These are phyloP conservation scores for Aspergillus wentii DNA, from an alignment of 495 filamentous ascomycete species.

Conservation along the genomic window DNA sequence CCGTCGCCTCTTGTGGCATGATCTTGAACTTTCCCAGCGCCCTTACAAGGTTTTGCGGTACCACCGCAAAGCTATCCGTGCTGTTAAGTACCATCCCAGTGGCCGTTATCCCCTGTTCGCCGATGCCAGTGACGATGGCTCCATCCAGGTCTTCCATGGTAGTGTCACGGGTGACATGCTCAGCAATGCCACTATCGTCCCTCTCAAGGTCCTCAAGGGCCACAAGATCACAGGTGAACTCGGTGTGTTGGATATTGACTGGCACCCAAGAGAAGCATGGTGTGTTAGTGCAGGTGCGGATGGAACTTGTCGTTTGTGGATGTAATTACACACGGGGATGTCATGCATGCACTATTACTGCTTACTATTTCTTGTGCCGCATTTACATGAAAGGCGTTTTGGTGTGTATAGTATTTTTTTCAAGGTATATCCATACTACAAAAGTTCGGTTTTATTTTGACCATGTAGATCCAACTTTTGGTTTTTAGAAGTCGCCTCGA, in stretches of 20 bases:
- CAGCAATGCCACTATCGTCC: slow-evolving; percentile 93
- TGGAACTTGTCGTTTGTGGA: slow-evolving; percentile 81
- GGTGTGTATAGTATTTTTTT: slow-evolving; percentile 10
- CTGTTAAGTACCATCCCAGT: slow-evolving; percentile 79
- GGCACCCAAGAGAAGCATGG: slow-evolving; percentile 92
- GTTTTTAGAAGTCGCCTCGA: too few relatives aligned
- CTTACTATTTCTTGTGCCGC: slow-evolving; percentile 16
- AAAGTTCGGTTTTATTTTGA: slow-evolving; percentile 1
- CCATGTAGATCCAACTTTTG: too few relatives aligned
- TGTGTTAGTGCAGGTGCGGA: slow-evolving; percentile 90
- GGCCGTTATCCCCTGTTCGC: slow-evolving; percentile 80
- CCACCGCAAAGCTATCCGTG: slow-evolving; percentile 83
- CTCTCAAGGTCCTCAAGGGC: slow-evolving; percentile 87
- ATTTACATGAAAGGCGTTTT: slow-evolving; percentile 19
- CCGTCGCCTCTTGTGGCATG: slow-evolving; percentile 91
- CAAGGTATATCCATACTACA: slow-evolving; percentile 24
- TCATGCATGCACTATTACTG: slow-evolving; percentile 19
- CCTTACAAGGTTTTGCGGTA: slow-evolving; percentile 96
- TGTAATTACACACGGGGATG: slow-evolving; percentile 32
- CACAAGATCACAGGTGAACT: slow-evolving; percentile 73
- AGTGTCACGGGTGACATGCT: slow-evolving; percentile 90
- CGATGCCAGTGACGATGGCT: slow-evolving; percentile 90
- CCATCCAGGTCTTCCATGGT: slow-evolving; percentile 92
- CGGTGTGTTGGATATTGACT: slow-evolving; percentile 89
- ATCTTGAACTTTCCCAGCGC: slow-evolving; percentile 81